Evolutionary conservation across 306 rosid species (phyloP), one percentile per base, ranked within the genome.

Genomic region (Lathyrus sativus): DNA sequence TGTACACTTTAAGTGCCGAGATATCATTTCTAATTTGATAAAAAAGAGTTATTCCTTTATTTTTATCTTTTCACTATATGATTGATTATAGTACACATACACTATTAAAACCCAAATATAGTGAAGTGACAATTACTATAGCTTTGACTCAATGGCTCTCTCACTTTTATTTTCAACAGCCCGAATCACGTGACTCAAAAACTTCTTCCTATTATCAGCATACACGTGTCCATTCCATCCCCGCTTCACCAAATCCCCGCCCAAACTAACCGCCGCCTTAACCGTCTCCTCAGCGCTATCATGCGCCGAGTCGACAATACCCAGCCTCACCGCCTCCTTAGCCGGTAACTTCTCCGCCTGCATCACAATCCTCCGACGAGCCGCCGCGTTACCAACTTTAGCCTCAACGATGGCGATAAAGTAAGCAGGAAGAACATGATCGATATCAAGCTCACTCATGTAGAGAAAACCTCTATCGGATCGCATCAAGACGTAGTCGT

Each of bases 381-480:
- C 85, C 29, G n/a, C 37, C 24, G 91, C 78, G 1, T 84, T 55
- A 2, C 87, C 88, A 61, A 90, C 76, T 73, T 83, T 86, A 39
- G 79, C 64, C 11, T 74, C 67, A 33, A 92, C 10, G 19, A 88
- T 1, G 26, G 88, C 78, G 22, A 73, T 15, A 74, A 86, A 85
- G 96, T 96, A 88, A 0, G 68, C 12, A 48, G 96, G 90, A 46
- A 88, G 14, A 13, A 80, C 74, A 6, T 45, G 86, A 4, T 69
- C 58, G 67, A 92, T 88, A 48, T 93, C 96, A 24, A 88, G 83
- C 71, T 92, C 98, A 79, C 96, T 92, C 98, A 86, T 85, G 84
- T 88, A 92, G 46, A 89, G 76, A 29, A 92, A 88, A 0, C 96
- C 96, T 5, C 91, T 37, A 69, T 92, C 98, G 10, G 73, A 73